phyloP scores from a whole-genome alignment of 306 rosid genomes.

The Ziziphus jujuba region DNA sequence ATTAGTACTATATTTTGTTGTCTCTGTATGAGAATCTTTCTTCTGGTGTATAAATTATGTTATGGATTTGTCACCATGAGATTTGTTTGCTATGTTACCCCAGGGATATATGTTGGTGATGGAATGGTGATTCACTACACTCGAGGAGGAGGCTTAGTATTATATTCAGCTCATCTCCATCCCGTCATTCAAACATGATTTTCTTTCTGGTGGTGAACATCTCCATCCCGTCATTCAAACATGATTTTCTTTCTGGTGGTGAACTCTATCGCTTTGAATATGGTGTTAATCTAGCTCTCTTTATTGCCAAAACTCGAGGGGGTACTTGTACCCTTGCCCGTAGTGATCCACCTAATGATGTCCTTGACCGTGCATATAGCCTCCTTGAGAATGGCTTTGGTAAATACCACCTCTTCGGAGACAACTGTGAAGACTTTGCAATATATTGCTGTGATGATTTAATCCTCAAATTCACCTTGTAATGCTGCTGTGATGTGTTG shows the following conservation, averaged over 20 bases:
- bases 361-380: constrained; percentile 43
- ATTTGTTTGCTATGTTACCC: too few species aligned
- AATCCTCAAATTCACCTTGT: too few species aligned
- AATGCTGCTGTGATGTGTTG: too few species aligned
- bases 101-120: constrained; percentile 68
- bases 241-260: constrained; percentile 51
- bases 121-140: constrained; percentile 77
- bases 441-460: too few species aligned
- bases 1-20: too few species aligned
- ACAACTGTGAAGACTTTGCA: constrained; percentile 71
- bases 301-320: constrained; percentile 51
- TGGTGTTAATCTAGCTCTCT: constrained; percentile 31
- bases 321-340: constrained; percentile 60
- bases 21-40: too few species aligned
- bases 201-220: too few species aligned
- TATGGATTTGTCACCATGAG: too few species aligned
- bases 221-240: constrained; percentile 49
- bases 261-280: constrained; percentile 46
- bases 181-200: constrained; percentile 24
- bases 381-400: constrained; percentile 59
- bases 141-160: constrained; percentile 38
- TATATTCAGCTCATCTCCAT: constrained; percentile 36
- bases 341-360: constrained; percentile 36
- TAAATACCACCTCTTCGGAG: constrained; percentile 40
- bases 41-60: too few species aligned